Evolutionary conservation across 768 basidiomycete genomes (phyloP), one percentile per base, ranked within the genome.

Genomic region (Trametes cubensis): DNA sequence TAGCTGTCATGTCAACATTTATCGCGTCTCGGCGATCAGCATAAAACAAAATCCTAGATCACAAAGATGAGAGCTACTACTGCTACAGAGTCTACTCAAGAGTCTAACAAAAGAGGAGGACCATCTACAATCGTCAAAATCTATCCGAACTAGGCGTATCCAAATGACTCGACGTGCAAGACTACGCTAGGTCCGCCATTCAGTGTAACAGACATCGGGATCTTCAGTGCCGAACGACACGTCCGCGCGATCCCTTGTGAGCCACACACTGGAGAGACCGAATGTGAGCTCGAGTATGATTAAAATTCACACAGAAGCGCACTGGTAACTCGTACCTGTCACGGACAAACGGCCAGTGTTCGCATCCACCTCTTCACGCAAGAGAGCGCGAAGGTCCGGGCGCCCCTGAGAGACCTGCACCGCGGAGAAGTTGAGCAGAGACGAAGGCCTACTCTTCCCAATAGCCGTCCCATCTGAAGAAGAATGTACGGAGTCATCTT

Each of bases 91-190:
- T 34, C 34, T 34, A 34, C 34, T 34, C 2, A 11, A 6, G 10
- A 34, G 34, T 34, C 34, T 34, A 34, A 34, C 6, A 34, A 10
- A 34, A 34, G 10, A 34, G 34, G 34, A 34, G 10, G 10, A 10
- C 6, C 34, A 11, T 34, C 34, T 34, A 5, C 34, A 34, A 34
- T 34, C 34, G 34, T 11, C 34, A 34, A 34, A 11, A 34, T 7
- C 34, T 11, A 34, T 34, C 34, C 5, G 10, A 5, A 11, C 44
- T 57, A 67, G 25, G 66, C 66, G 18, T 67, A 74, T 18, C 78
- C 79, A 54, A 79, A 80, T 0, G 77, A 74, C 66, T 84, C 83
- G 10, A 83, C 73, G 64, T 81, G 78, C 25, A 84, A 68, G 11
- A 71, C 64, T 11, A 83, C 76, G 44, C 75, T 80, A 34, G 82